A percentile compares a stretch with the other conserved stretches of the same genome.
These are phyloP conservation scores for Fraxinus latifolia DNA, from an alignment of 305 asterid genomes.

Conservation along the genomic window DNA sequence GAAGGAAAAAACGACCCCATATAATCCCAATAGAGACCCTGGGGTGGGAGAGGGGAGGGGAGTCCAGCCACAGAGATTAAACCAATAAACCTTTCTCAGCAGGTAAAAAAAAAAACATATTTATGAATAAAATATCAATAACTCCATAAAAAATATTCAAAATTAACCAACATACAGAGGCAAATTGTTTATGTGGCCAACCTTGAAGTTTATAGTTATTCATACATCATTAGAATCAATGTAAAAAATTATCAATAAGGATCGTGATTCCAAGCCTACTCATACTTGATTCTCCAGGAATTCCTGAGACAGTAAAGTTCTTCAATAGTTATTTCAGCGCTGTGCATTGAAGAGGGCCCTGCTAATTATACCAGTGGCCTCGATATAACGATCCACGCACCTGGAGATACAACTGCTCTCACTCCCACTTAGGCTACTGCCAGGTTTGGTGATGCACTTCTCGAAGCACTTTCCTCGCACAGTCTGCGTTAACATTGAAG, in stretches of 20 bases:
- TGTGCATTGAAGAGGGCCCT: conserved; percentile 58
- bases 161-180: neutral
- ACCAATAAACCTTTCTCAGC: neutral
- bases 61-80: neutral
- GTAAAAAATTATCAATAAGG: neutral
- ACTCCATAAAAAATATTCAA: neutral
- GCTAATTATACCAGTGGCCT: conserved; percentile 81
- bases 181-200: neutral
- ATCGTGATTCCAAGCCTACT: neutral
- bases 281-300: neutral
- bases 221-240: neutral
- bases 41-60: neutral
- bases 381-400: conserved; percentile 88
- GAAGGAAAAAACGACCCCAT: neutral
- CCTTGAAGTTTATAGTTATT: neutral
- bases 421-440: conserved; percentile 79
- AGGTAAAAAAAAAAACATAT: neutral
- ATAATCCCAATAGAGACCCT: neutral
- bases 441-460: conserved; percentile 16
- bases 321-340: conserved; percentile 34
- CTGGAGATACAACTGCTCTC: conserved; percentile 88
- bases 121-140: neutral
- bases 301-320: conserved; percentile 1
- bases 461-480: neutral
- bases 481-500: conserved; percentile 23